Percentiles rank a stretch among this genome's conserved stretches.
These are phyloP conservation scores for Marasmius tenuissimus DNA, from an alignment of 1,284 basidiomycete genomes.

Conservation along the genomic window DNA sequence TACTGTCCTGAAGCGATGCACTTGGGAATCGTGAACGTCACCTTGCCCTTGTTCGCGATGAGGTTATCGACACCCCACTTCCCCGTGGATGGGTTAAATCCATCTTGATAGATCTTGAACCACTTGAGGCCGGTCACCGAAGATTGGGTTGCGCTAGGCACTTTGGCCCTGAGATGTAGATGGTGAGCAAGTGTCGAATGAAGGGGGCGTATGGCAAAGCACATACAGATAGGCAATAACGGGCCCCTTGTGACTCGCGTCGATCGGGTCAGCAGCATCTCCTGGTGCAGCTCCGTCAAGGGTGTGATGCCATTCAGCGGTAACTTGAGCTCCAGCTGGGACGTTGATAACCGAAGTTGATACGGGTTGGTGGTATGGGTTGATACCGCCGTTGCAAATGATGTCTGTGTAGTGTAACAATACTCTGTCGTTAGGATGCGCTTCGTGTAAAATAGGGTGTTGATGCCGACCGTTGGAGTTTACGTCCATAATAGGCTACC, in stretches of 20 bases:
- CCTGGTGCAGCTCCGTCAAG: conserved; percentile 41
- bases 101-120: conserved; percentile 49
- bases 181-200: not conserved
- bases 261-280: conserved; percentile 51
- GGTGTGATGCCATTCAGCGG: conserved; percentile 55
- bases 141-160: conserved; percentile 43
- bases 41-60: conserved; percentile 43
- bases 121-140: conserved; percentile 51
- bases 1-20: conserved; percentile 43
- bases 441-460: not conserved
- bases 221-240: conserved; percentile 51
- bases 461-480: conserved; percentile 40
- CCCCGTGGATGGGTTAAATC: conserved; percentile 8
- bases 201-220: not conserved
- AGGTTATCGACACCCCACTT: conserved; percentile 40
- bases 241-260: conserved; percentile 54
- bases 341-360: conserved; percentile 48
- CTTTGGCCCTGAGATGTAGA: conserved; percentile 19
- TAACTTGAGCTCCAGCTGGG: conserved; percentile 49
- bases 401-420: conserved; percentile 30
- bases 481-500: conserved; percentile 51
- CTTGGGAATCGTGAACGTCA: conserved; percentile 37
- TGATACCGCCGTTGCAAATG: conserved; percentile 62
- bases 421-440: not conserved
- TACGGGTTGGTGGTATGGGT: conserved; percentile 55